These are phyloP conservation scores for Fusarium multiceps DNA, from an alignment of 2,329 filamentous ascomycete species.

Conservation along the genomic window DNA sequence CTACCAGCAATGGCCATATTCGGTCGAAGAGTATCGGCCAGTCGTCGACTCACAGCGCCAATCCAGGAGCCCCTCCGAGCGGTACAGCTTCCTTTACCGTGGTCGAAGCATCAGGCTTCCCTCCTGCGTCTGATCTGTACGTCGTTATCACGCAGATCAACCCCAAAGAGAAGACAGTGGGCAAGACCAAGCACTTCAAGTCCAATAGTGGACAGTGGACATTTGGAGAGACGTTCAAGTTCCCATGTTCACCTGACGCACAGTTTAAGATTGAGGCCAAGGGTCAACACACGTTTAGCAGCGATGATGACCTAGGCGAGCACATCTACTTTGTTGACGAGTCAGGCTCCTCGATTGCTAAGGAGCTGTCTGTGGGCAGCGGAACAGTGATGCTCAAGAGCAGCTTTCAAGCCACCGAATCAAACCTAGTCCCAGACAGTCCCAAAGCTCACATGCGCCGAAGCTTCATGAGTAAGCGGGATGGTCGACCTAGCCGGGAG, in stretches of 20 bases:
- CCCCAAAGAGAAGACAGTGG: constrained; percentile 79
- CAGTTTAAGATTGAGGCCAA: constrained; percentile 89
- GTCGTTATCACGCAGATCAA: constrained; percentile 75
- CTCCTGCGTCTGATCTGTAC: constrained; percentile 80
- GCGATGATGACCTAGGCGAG: constrained; percentile 86
- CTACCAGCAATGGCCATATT: constrained; percentile 55
- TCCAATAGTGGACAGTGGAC: constrained; percentile 71
- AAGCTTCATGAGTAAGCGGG: constrained; percentile 67
- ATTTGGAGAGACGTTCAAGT: constrained; percentile 84
- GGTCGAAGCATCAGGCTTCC: constrained; percentile 81
- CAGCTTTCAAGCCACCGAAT: constrained; percentile 70
- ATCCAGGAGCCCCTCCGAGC: constrained; percentile 68
- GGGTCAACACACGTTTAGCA: constrained; percentile 85
- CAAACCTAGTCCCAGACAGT: constrained; percentile 56
- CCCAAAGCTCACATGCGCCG: constrained; percentile 61
- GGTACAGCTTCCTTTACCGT: constrained; percentile 86
- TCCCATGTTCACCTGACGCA: constrained; percentile 81
- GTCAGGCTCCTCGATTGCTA: constrained; percentile 72
- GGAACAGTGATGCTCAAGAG: constrained; percentile 80
- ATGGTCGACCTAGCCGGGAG: constrained; percentile 59
- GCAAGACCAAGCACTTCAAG: constrained; percentile 94
- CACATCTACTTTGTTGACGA: constrained; percentile 93
- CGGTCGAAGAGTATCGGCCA: constrained; percentile 70
- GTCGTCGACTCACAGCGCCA: constrained; percentile 73
- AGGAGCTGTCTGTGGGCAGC: constrained; percentile 77